Percentiles rank a stretch among this genome's conserved stretches.
These are phyloP conservation scores for Metrosideros polymorpha DNA, from an alignment of 441 rosid species.

Conservation along the genomic window DNA sequence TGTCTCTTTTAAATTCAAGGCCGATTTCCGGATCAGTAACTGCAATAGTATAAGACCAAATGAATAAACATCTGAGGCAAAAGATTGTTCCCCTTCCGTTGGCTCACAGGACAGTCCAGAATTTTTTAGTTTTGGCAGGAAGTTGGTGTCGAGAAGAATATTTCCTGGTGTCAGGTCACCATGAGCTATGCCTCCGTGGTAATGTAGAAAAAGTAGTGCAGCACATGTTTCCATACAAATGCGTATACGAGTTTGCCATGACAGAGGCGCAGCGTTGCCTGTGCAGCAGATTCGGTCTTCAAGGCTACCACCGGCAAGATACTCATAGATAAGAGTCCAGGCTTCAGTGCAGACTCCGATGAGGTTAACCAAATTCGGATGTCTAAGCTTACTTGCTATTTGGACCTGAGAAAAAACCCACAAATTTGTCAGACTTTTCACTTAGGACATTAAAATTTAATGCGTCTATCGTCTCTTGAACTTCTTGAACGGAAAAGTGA, in stretches of 20 bases:
- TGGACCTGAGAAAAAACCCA: neutral
- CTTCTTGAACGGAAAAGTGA: neutral
- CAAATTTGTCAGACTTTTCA: neutral
- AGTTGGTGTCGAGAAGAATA: slow-evolving; percentile 73
- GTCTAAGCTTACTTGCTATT: slow-evolving; percentile 52
- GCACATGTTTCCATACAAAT: slow-evolving; percentile 75
- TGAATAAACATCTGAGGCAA: slow-evolving; percentile 1
- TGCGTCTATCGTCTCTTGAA: neutral
- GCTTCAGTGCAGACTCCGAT: slow-evolving; percentile 91
- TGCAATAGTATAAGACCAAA: neutral
- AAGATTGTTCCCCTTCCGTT: neutral
- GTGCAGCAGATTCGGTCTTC: slow-evolving; percentile 75
- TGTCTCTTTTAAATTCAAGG: neutral
- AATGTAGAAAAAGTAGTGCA: slow-evolving; percentile 77
- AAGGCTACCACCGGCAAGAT: slow-evolving; percentile 78
- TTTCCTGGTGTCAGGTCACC: slow-evolving; percentile 82
- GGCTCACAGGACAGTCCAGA: slow-evolving; percentile 52
- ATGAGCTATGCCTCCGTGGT: slow-evolving; percentile 67
- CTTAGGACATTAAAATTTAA: neutral
- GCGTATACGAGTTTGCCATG: slow-evolving; percentile 79
- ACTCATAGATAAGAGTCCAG: slow-evolving; percentile 82
- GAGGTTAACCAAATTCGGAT: slow-evolving; percentile 81
- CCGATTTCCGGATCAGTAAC: neutral
- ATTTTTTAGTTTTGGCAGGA: slow-evolving; percentile 68
- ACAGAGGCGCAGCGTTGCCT: slow-evolving; percentile 66